phyloP scores from a whole-genome alignment of 1,284 basidiomycete genomes.

The Rhodofomes roseus region DNA sequence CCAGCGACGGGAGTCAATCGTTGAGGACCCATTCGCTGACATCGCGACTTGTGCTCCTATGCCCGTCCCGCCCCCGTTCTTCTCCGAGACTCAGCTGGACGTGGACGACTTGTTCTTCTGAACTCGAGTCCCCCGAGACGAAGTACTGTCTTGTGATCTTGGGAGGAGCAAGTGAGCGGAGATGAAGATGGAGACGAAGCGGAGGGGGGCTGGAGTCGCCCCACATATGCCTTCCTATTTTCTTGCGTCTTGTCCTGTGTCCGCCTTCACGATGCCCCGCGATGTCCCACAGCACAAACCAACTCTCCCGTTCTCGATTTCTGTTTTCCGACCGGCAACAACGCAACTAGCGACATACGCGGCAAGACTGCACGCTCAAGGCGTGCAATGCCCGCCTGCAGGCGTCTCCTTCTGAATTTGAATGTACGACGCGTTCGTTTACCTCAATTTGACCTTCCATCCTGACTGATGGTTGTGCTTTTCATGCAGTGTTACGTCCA shows the following conservation, averaged over 20 bases:
- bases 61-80: constrained; percentile 20
- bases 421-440: neutral
- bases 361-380: constrained; percentile 2
- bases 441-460: too few relatives aligned
- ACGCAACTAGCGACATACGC: constrained; percentile 1
- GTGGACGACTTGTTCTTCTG: constrained; percentile 24
- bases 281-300: neutral
- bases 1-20: constrained; percentile 1
- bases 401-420: neutral
- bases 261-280: constrained; percentile 1
- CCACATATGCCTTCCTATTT: constrained; percentile 2
- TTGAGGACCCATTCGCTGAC: constrained; percentile 19
- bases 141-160: neutral
- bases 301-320: neutral
- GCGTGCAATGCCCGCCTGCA: constrained; percentile 1
- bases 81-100: constrained; percentile 21
- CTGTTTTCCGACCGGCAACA: neutral
- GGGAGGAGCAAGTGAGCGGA: neutral
- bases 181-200: constrained; percentile 1
- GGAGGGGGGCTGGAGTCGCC: constrained; percentile 1
- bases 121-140: constrained; percentile 2
- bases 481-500: neutral
- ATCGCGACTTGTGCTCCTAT: constrained; percentile 3
- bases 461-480: neutral
- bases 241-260: constrained; percentile 3